phyloP scores from a whole-genome alignment of 2,329 filamentous ascomycete genomes.

The Ramichloridium luteum region DNA sequence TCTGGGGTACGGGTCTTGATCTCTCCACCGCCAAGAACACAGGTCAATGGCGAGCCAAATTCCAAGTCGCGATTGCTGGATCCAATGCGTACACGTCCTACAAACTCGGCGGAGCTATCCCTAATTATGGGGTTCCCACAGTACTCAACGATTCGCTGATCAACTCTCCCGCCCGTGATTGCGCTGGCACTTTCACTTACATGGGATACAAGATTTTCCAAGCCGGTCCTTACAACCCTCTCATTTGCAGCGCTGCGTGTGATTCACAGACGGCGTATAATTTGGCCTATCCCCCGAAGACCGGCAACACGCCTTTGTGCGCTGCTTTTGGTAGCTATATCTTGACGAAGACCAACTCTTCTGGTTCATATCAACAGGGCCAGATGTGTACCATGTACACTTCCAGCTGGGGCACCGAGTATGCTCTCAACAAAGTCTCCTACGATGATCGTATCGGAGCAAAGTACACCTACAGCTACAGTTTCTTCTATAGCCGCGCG shows the following conservation, averaged over 20 bases:
- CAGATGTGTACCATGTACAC: background rate
- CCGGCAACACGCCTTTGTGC: too few species aligned
- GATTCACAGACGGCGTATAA: conserved; percentile 13
- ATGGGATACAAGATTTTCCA: conserved; percentile 19
- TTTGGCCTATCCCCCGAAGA: conserved; percentile 8
- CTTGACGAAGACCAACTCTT: background rate
- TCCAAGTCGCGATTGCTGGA: conserved; percentile 32
- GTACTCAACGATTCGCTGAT: background rate
- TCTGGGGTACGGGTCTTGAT: conserved; percentile 24
- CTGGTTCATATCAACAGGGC: background rate
- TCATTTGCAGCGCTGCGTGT: conserved; percentile 21
- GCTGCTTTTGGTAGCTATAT: background rate
- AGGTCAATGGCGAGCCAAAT: conserved; percentile 22
- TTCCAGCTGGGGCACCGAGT: background rate
- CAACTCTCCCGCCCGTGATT: conserved; percentile 8
- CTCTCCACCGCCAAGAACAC: conserved; percentile 23
- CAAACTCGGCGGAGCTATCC: background rate
- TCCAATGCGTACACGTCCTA: conserved; percentile 23
- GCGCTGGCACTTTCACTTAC: conserved; percentile 14
- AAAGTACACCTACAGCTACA: background rate
- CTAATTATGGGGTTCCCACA: background rate
- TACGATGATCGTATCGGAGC: background rate
- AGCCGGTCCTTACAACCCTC: conserved; percentile 19
- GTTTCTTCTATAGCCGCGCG: conserved; percentile 1
- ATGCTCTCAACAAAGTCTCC: background rate